Base-by-base conservation (phyloP, 352 stramenopile species). In the Globisporangium alternatum region DNA sequence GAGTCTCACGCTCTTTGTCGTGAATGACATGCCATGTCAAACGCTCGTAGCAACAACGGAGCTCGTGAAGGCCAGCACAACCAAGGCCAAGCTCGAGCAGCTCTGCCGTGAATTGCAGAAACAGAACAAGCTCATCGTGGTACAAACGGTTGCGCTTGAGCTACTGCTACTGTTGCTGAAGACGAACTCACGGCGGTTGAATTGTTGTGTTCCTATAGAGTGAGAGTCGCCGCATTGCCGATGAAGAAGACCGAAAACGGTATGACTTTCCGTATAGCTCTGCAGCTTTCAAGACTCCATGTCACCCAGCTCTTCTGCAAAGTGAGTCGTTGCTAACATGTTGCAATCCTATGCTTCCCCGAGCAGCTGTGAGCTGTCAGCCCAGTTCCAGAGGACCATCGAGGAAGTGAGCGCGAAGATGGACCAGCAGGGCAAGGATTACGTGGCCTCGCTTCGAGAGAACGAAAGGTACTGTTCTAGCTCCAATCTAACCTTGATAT, bases 401-500 rank as follows among this genome's bases (percentile, higher is more conserved):
- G 87, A 94, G 66, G 85, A 94, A 72, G 87, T 96, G 52, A 92
- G 87, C 68, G 63, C 72, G n/a, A 96, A 94, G 68, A 96, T 96
- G 87, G 87, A 96, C 39, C 78, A 93, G 48, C 85, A 96, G 57
- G 75, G 81, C 39, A 77, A 93, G 28, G 87, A 96, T 68, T 94
- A 96, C 66, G 78, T 96, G 56, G 67, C 80, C 3, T 91, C 87
- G 8, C 67, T 96, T 28, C 84, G 92, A 65, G 87, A 96, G 52
- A 96, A 96, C 58, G 87, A 96, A 65, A 86, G 69, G 74, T 71
- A 19, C 0, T 22, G 30, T 61, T 12, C 4, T 22, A 13, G 12
- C 17, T 15, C 28, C 35, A 19, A 56, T 52, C 10, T 5, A 8
- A 22, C 45, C 21, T 31, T 13, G 25, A 28, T 31, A 8, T 9